Base-by-base conservation (phyloP, 768 basidiomycete species). In the Strobilomyces dryophilus region DNA sequence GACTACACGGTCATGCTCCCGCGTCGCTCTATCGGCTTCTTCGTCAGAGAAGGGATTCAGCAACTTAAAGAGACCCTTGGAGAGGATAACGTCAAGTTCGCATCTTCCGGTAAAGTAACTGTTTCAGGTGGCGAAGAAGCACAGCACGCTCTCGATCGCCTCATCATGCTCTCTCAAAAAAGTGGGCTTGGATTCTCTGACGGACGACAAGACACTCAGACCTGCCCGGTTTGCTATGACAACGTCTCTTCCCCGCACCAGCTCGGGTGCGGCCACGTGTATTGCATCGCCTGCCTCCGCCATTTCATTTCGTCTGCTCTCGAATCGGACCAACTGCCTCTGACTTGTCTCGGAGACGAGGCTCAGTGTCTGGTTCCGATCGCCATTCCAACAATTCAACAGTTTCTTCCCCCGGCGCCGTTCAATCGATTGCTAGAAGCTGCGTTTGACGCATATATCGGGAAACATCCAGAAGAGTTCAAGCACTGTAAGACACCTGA, bases 401-500 rank as follows among this genome's bases (percentile, higher is more conserved):
- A 72, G 11, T 60, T 86, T 1, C 74, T 91, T 2, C 61, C 77
- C 0, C 64, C 75, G 1, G 66, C 65, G 10, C 78, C 84, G 26
- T 82, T 88, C 60, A 76, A 82, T 44, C 71, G 74, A 0, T 53
- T 91, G 29, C 70, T 80, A 4, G 72, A 79, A 34, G 77, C 83
- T 0, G 79, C 86, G 0, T 84, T 84, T 60, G 69, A 78, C 0
- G 67, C 76, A 0, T 74, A 89, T 61, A 71, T 91, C 15, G 78
- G 80, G 47, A 71, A 78, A 10, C 78, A 77, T 40, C 76, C 85
- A 0, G 68, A 73, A 14, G 82, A 88, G 50, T 84, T 85, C 60
- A 77, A 79, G 55, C 86, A 80, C 60, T 92, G 89, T 67, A 89
- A 87, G 1, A 85, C 88, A 0, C 84, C 90, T 0, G 87, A 91